phyloP scores from a whole-genome alignment of 495 filamentous ascomycete species.

The Cercophora scortea region DNA sequence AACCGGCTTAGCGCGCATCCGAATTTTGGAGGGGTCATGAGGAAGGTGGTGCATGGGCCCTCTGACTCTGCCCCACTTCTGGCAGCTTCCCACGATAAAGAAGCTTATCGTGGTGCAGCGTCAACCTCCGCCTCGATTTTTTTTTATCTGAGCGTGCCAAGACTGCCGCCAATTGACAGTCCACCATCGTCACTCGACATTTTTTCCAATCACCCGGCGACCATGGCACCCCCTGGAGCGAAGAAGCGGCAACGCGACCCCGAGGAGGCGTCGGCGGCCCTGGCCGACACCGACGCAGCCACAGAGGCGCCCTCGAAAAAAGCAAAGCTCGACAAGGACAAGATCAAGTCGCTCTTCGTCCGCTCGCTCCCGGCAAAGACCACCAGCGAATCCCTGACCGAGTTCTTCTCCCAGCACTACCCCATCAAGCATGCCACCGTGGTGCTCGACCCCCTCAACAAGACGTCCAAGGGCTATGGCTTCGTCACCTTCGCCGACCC shows the following conservation, averaged over 20 bases:
- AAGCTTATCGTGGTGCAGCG: constrained; percentile 6
- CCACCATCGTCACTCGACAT: too few species aligned
- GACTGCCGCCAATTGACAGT: not conserved
- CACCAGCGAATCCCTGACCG: constrained; percentile 76
- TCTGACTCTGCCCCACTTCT: not conserved
- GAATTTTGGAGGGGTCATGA: constrained; percentile 9
- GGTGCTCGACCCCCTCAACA: constrained; percentile 71
- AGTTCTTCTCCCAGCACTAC: constrained; percentile 87
- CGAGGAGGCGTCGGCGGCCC: not conserved
- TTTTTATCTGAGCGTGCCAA: constrained; percentile 4
- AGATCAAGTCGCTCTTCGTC: constrained; percentile 76
- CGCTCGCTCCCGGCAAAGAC: constrained; percentile 69
- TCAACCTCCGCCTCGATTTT: not conserved
- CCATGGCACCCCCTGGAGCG: constrained; percentile 22
- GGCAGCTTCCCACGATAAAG: constrained; percentile 7
- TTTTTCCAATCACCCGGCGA: constrained; percentile 2
- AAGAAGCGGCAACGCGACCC: constrained; percentile 25
- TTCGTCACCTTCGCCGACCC: constrained; percentile 95
- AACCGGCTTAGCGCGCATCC: constrained; percentile 10
- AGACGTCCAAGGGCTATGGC: constrained; percentile 82
- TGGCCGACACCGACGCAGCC: constrained; percentile 1
- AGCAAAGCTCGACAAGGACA: constrained; percentile 39
- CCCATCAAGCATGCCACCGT: constrained; percentile 91
- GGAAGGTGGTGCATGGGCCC: not conserved
- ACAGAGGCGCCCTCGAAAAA: constrained; percentile 34